These are phyloP conservation scores for Conringia planisiliqua DNA, from an alignment of 345 rosid species.

Conservation along the genomic window DNA sequence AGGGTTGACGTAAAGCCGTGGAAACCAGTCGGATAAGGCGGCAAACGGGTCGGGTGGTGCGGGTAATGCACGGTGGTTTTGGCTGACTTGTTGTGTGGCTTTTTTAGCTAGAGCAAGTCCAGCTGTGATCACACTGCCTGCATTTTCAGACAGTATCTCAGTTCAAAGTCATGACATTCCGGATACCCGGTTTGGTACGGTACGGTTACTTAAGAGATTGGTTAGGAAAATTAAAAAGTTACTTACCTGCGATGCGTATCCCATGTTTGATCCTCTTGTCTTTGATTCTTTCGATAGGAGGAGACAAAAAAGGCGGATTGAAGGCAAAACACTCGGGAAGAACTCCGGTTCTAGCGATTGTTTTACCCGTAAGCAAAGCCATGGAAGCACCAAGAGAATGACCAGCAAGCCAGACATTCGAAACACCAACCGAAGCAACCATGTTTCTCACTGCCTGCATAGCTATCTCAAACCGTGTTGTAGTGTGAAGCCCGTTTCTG, in stretches of 20 bases:
- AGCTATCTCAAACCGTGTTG: constrained; percentile 74
- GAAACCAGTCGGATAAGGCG: constrained; percentile 62
- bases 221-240: constrained; percentile 21
- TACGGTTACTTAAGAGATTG: background rate
- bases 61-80: constrained; percentile 44
- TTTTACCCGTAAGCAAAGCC: constrained; percentile 77
- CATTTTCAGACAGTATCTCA: background rate
- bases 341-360: constrained; percentile 55
- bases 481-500: constrained; percentile 59
- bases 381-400: constrained; percentile 90
- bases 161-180: background rate
- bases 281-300: constrained; percentile 70
- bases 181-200: background rate
- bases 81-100: constrained; percentile 35
- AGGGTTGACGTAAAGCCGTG: constrained; percentile 55
- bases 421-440: constrained; percentile 61
- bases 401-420: constrained; percentile 86
- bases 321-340: constrained; percentile 66
- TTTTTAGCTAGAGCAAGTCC: constrained; percentile 69
- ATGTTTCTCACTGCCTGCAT: constrained; percentile 67
- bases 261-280: constrained; percentile 62
- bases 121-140: constrained; percentile 74
- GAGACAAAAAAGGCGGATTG: constrained; percentile 79
- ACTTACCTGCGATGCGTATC: constrained; percentile 54
- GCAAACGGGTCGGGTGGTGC: constrained; percentile 49